Evolutionary conservation across 352 stramenopile genomes (phyloP).

Genomic region (Pythium folliculosum): DNA sequence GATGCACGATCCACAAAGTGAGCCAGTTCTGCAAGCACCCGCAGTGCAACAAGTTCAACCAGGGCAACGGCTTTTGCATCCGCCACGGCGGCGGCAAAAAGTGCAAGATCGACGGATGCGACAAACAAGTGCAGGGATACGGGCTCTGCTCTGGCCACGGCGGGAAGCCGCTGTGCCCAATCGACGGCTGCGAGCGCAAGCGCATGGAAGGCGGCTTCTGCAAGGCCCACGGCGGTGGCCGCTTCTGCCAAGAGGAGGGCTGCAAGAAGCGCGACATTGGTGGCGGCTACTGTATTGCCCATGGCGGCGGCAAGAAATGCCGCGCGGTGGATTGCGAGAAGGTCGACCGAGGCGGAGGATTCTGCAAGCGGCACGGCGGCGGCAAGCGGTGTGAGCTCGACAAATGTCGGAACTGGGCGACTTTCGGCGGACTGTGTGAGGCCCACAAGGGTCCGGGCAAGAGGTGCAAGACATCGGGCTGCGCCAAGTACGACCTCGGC

Average conservation of each 20-base stretch:
- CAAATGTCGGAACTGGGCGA: constrained; percentile 80
- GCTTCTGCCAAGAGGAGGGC: constrained; percentile 69
- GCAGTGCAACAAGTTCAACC: constrained; percentile 84
- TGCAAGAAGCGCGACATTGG: constrained; percentile 88
- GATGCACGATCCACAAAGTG: constrained; percentile 80
- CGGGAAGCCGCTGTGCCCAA: constrained; percentile 73
- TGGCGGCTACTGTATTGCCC: constrained; percentile 82
- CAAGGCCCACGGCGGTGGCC: constrained; percentile 80
- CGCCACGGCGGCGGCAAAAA: constrained; percentile 85
- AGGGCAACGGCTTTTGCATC: constrained; percentile 85
- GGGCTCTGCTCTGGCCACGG: constrained; percentile 85
- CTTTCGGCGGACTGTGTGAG: constrained; percentile 71
- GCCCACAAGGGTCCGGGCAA: constrained; percentile 81
- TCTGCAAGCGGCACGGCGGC: constrained; percentile 83
- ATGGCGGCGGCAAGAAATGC: constrained; percentile 88
- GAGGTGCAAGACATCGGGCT: constrained; percentile 76
- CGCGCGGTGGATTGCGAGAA: constrained; percentile 66
- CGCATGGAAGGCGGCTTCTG: constrained; percentile 87
- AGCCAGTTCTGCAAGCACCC: constrained; percentile 84
- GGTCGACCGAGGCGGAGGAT: constrained; percentile 78
- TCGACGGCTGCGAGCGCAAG: constrained; percentile 82
- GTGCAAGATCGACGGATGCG: constrained; percentile 76
- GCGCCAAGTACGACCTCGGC: constrained; percentile 80
- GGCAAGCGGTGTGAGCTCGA: constrained; percentile 83
- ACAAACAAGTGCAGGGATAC: constrained; percentile 84